Conservation (phyloP, 441 rosid genomes). For the Bruguiera hainesii region DNA sequence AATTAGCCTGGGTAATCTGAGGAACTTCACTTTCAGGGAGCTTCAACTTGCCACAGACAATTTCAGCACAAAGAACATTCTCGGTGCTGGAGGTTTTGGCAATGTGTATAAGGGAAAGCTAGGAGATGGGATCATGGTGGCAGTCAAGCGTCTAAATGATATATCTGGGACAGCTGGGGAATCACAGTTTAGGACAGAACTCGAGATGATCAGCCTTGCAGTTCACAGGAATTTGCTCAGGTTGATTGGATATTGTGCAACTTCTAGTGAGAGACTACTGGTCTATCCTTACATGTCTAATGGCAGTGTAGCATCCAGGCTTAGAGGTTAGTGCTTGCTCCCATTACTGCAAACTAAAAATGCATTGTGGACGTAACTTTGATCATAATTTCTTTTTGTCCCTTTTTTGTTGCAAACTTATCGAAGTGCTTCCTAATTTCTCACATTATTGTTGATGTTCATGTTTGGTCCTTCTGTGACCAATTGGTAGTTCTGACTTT, state of each 20-base stretch:
- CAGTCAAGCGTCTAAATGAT: slow-evolving; percentile 78
- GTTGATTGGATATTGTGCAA: slow-evolving; percentile 44
- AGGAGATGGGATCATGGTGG: slow-evolving; percentile 64
- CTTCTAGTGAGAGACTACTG: slow-evolving; percentile 46
- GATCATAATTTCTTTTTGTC: neutral
- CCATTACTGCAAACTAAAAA: slow-evolving; percentile 3
- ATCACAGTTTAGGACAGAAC: slow-evolving; percentile 73
- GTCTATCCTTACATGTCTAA: slow-evolving; percentile 56
- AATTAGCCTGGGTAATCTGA: slow-evolving; percentile 61
- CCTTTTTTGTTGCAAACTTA: neutral
- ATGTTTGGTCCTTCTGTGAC: too few relatives aligned
- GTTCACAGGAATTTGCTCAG: slow-evolving; percentile 57
- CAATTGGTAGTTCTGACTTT: too few relatives aligned
- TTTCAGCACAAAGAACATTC: slow-evolving; percentile 71
- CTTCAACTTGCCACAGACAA: slow-evolving; percentile 72
- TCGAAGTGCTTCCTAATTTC: neutral
- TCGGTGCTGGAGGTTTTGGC: slow-evolving; percentile 88
- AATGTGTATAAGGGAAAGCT: slow-evolving; percentile 85
- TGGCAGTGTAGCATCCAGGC: slow-evolving; percentile 55
- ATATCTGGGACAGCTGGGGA: slow-evolving; percentile 63
- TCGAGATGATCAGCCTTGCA: slow-evolving; percentile 77
- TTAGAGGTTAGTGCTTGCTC: slow-evolving; percentile 54
- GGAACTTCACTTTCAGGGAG: slow-evolving; percentile 69
- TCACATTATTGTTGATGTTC: neutral
- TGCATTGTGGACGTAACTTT: too few relatives aligned